Conservation (phyloP, 2,329 filamentous ascomycete genomes). For the Periconia sp. region DNA sequence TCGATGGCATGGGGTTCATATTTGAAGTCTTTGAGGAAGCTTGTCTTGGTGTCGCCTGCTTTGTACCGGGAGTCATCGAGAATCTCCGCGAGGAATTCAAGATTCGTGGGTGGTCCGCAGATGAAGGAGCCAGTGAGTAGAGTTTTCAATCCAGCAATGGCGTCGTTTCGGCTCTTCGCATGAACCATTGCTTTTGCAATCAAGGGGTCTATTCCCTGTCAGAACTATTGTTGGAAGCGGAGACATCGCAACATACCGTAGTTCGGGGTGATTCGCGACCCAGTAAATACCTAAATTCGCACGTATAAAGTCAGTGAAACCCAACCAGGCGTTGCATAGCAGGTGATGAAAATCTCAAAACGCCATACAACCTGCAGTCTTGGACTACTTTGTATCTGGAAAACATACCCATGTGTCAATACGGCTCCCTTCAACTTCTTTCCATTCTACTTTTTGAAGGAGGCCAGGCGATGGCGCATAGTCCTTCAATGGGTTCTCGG, state of each 20-base stretch:
- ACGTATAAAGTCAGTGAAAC: too few relatives aligned
- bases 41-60: constrained; percentile 58
- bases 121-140: constrained; percentile 51
- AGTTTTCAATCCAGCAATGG: constrained; percentile 49
- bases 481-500: constrained; percentile 60
- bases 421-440: constrained; percentile 51
- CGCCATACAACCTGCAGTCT: too few relatives aligned
- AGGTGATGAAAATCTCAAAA: too few relatives aligned
- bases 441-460: constrained; percentile 60
- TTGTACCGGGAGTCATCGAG: constrained; percentile 50
- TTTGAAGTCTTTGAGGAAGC: constrained; percentile 55
- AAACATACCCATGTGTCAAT: constrained; percentile 70
- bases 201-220: constrained; percentile 49
- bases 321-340: too few relatives aligned
- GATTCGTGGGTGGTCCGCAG: constrained; percentile 59
- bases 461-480: constrained; percentile 63
- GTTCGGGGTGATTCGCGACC: constrained; percentile 58
- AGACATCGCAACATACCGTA: constrained; percentile 49
- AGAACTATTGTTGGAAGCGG: neutral
- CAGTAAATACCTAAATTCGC: too few relatives aligned
- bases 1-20: constrained; percentile 57
- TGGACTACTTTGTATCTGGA: too few relatives aligned
- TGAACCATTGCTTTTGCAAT: constrained; percentile 63
- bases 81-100: constrained; percentile 58
- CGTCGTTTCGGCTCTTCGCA: constrained; percentile 42